These are phyloP conservation scores for Schwanniomyces vanrijiae DNA, from an alignment of 805 yeast species.

Conservation along the genomic window DNA sequence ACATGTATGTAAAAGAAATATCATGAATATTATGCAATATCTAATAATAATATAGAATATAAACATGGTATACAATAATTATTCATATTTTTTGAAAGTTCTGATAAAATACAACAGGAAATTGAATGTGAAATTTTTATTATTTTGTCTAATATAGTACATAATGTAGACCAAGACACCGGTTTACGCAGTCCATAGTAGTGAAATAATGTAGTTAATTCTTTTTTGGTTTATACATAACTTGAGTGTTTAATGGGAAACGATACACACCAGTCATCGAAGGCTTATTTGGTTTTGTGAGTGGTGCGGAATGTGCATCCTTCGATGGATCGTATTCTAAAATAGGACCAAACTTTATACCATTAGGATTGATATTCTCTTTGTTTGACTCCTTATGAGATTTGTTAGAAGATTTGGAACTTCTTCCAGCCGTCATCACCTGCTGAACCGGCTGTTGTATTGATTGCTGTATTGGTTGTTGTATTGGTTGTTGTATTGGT, in stretches of 20 bases:
- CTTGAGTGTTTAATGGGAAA: constrained; percentile 32
- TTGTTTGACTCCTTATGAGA: constrained; percentile 12
- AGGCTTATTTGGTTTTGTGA: constrained; percentile 11
- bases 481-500: too few relatives aligned
- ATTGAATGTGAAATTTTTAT: neutral
- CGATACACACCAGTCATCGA: constrained; percentile 22
- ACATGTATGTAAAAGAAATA: too few relatives aligned
- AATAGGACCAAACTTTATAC: constrained; percentile 40
- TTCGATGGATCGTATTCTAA: constrained; percentile 41
- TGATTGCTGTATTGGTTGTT: neutral
- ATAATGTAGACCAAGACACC: neutral
- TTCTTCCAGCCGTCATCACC: neutral
- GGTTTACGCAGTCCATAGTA: too few relatives aligned
- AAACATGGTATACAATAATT: too few relatives aligned
- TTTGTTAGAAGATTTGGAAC: constrained; percentile 1
- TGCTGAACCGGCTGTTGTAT: constrained; percentile 4
- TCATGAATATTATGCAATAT: too few relatives aligned
- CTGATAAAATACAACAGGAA: too few relatives aligned
- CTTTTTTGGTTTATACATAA: constrained; percentile 37
- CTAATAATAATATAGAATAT: too few relatives aligned
- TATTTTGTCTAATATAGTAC: neutral
- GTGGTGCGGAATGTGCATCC: constrained; percentile 15
- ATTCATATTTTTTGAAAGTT: too few relatives aligned
- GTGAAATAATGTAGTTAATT: neutral
- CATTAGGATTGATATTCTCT: constrained; percentile 23